Conservation (phyloP, 768 basidiomycete species). For the Mrakia hoshinonis region DNA sequence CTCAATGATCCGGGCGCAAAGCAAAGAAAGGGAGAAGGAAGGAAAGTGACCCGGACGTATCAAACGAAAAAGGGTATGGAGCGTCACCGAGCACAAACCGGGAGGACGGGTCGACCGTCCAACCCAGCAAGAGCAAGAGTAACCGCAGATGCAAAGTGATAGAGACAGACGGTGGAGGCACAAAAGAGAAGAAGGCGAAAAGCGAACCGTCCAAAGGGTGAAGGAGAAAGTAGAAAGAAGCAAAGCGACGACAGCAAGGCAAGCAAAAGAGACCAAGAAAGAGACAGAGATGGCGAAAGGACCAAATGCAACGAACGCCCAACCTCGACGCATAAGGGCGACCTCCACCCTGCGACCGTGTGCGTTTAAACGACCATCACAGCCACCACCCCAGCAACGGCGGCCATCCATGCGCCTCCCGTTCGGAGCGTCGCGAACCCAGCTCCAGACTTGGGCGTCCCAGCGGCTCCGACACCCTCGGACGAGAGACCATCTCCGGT, state of each 20-base stretch:
- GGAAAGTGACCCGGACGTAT: neutral
- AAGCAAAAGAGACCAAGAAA: too few relatives aligned
- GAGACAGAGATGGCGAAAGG: neutral
- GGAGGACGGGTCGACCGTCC: neutral
- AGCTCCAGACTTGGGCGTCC: neutral
- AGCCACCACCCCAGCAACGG: neutral
- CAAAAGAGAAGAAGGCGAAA: neutral
- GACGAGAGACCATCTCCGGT: neutral
- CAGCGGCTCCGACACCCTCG: constrained; percentile 6
- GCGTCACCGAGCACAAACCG: neutral
- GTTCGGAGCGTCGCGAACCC: neutral
- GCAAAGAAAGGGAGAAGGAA: neutral
- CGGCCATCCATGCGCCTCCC: neutral
- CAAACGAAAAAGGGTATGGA: neutral
- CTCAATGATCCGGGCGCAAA: neutral
- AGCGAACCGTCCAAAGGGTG: neutral
- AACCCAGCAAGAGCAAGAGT: neutral
- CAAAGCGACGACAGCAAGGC: too few relatives aligned
- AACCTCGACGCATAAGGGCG: too few relatives aligned
- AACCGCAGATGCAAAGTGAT: too few relatives aligned
- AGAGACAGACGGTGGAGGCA: neutral
- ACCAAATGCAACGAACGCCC: neutral
- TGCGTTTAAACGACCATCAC: neutral
- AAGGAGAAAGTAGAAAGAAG: neutral
- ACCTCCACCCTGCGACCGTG: too few relatives aligned